Percentiles rank a stretch among this genome's conserved stretches.
phyloP scores from a whole-genome alignment of 345 rosid species.

The Eutrema heterophyllum region DNA sequence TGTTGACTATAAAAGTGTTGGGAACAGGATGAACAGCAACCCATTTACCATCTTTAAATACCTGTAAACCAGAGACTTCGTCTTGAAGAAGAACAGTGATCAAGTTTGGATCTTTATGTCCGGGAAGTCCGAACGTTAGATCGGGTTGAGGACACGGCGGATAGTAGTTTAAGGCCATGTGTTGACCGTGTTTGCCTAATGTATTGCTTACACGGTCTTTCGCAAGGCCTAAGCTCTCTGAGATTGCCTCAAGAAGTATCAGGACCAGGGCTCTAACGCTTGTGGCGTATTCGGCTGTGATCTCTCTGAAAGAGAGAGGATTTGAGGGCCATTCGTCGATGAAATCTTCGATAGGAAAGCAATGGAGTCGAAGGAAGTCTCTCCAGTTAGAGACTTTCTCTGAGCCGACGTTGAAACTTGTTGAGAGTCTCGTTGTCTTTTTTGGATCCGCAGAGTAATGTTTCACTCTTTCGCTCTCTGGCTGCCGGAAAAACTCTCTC shows the following conservation, averaged over 20 bases:
- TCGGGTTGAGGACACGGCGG: slow-evolving; percentile 76
- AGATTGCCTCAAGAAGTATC: slow-evolving; percentile 58
- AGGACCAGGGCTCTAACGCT: slow-evolving; percentile 45
- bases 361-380: slow-evolving; percentile 74
- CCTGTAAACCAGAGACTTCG: slow-evolving; percentile 65
- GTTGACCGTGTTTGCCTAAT: slow-evolving; percentile 60
- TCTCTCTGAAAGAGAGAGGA: slow-evolving; percentile 61
- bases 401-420: slow-evolving; percentile 61
- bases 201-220: slow-evolving; percentile 35
- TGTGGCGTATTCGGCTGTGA: slow-evolving; percentile 51
- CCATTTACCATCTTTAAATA: slow-evolving; percentile 60
- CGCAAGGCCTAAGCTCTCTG: slow-evolving; percentile 64
- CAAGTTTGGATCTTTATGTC: slow-evolving; percentile 66
- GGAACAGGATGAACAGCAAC: slow-evolving; percentile 59
- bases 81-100: slow-evolving; percentile 78
- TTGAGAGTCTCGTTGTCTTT: slow-evolving; percentile 55
- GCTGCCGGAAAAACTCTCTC: slow-evolving; percentile 52
- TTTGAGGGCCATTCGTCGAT: slow-evolving; percentile 70
- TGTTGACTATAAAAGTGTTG: slow-evolving; percentile 60
- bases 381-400: slow-evolving; percentile 81
- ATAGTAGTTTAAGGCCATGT: slow-evolving; percentile 81
- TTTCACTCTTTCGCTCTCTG: slow-evolving; percentile 64
- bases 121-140: slow-evolving; percentile 64
- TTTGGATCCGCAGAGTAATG: slow-evolving; percentile 60
- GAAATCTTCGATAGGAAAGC: slow-evolving; percentile 60